These are phyloP conservation scores for Serendipita sp. DNA, from an alignment of 768 basidiomycete genomes.

Conservation along the genomic window DNA sequence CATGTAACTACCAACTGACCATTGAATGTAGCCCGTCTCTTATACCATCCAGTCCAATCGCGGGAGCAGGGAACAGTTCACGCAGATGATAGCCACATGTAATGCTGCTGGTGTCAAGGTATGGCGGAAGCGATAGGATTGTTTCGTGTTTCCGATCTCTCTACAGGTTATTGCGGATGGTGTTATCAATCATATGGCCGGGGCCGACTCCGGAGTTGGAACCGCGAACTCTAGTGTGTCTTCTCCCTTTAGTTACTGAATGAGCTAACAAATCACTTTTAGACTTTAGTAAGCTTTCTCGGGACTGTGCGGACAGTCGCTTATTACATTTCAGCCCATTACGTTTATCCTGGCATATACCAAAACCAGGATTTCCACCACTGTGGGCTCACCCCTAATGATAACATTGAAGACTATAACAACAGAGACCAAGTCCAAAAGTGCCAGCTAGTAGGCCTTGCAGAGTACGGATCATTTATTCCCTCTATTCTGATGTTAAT, in stretches of 20 bases:
- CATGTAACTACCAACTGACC: too few species aligned
- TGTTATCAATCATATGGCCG: slow-evolving; percentile 15
- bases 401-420: slow-evolving; percentile 39
- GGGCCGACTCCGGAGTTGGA: slow-evolving; percentile 11
- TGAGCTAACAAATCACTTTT: too few species aligned
- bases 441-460: slow-evolving; percentile 33
- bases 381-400: slow-evolving; percentile 35
- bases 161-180: slow-evolving; percentile 19
- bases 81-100: slow-evolving; percentile 32
- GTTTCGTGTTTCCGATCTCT: too few species aligned
- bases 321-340: background rate
- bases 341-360: background rate
- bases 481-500: too few species aligned
- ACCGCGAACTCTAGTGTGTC: slow-evolving; percentile 10
- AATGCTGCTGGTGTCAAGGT: slow-evolving; percentile 40
- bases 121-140: slow-evolving; percentile 15
- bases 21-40: slow-evolving; percentile 23
- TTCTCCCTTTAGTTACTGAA: background rate
- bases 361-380: slow-evolving; percentile 40
- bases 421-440: slow-evolving; percentile 37
- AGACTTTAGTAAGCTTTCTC: too few species aligned
- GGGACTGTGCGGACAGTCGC: too few species aligned
- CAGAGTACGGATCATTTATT: slow-evolving; percentile 26
- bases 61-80: slow-evolving; percentile 36
- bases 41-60: slow-evolving; percentile 50